A percentile compares a stretch with the other conserved stretches of the same genome.
Evolutionary conservation across 2,329 filamentous ascomycete genomes (phyloP).

Genomic region (Purpureocillium lavendulum): DNA sequence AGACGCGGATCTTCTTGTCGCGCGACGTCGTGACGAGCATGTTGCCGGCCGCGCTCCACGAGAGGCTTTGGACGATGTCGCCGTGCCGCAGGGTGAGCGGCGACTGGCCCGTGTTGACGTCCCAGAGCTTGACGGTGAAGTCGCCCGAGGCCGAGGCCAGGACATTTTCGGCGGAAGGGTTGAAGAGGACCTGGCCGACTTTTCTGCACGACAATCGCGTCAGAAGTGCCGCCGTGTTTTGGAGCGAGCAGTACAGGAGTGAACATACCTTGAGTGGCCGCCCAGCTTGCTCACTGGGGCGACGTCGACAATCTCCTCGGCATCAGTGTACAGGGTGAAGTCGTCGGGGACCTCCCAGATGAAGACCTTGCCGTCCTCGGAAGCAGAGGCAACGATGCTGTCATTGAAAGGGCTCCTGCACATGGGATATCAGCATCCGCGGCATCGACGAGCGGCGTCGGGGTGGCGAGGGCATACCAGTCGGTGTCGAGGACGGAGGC

Average conservation of each 20-base stretch:
- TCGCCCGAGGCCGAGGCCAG: constrained; percentile 93
- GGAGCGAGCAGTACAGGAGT: not conserved
- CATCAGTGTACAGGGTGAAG: constrained; percentile 78
- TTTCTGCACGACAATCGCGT: constrained; percentile 50
- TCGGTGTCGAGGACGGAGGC: constrained; percentile 94
- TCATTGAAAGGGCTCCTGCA: constrained; percentile 93
- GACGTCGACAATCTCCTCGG: constrained; percentile 76
- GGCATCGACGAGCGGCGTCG: constrained; percentile 13
- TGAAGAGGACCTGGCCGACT: constrained; percentile 96
- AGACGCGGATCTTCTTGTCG: constrained; percentile 96
- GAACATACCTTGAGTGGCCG: constrained; percentile 71
- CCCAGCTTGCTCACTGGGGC: constrained; percentile 71
- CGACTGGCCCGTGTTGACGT: constrained; percentile 69
- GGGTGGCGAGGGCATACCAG: constrained; percentile 51
- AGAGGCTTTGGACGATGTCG: constrained; percentile 91
- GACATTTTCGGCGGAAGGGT: constrained; percentile 90
- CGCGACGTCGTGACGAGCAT: constrained; percentile 86
- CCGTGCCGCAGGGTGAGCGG: constrained; percentile 73
- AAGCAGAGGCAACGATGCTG: constrained; percentile 81
- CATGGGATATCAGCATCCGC: constrained; percentile 10
- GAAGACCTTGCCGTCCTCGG: constrained; percentile 95
- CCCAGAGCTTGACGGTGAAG: constrained; percentile 93
- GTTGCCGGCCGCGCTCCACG: constrained; percentile 86
- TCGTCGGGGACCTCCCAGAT: constrained; percentile 89
- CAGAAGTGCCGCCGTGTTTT: not conserved